These are phyloP conservation scores for Priceomyces medius DNA, from an alignment of 805 yeast species.

Conservation along the genomic window DNA sequence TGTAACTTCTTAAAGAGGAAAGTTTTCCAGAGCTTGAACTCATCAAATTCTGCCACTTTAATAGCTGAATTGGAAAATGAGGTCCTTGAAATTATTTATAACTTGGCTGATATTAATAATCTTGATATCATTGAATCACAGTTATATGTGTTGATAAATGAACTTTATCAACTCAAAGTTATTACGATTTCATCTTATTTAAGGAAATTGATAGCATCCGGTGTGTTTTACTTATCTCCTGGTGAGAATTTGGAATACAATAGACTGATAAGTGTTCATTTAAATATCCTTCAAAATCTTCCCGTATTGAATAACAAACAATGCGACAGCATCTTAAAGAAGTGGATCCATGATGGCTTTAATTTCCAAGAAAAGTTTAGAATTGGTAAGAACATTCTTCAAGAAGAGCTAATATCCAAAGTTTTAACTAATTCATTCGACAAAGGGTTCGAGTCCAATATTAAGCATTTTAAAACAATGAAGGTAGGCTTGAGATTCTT, in stretches of 20 bases:
- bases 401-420: slow-evolving; percentile 30
- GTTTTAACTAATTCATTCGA: slow-evolving; percentile 21
- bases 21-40: slow-evolving; percentile 23
- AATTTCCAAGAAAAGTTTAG: slow-evolving; percentile 37
- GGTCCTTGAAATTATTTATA: slow-evolving; percentile 39
- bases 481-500: slow-evolving; percentile 47
- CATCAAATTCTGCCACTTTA: slow-evolving; percentile 22
- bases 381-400: slow-evolving; percentile 33
- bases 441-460: slow-evolving; percentile 11
- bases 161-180: slow-evolving; percentile 49
- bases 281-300: slow-evolving; percentile 55
- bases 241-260: slow-evolving; percentile 18
- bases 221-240: slow-evolving; percentile 63
- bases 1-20: slow-evolving; percentile 47
- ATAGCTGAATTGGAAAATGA: slow-evolving; percentile 47
- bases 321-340: slow-evolving; percentile 53
- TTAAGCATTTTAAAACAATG: slow-evolving; percentile 15
- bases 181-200: slow-evolving; percentile 66
- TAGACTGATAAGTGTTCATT: slow-evolving; percentile 42
- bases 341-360: slow-evolving; percentile 38
- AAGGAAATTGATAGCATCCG: slow-evolving; percentile 81
- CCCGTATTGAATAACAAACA: slow-evolving; percentile 57
- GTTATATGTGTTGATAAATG: slow-evolving; percentile 50
- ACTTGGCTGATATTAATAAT: slow-evolving; percentile 23
- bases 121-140: slow-evolving; percentile 22